These are phyloP conservation scores for Vigna radiata DNA, from an alignment of 306 rosid species.

Conservation along the genomic window DNA sequence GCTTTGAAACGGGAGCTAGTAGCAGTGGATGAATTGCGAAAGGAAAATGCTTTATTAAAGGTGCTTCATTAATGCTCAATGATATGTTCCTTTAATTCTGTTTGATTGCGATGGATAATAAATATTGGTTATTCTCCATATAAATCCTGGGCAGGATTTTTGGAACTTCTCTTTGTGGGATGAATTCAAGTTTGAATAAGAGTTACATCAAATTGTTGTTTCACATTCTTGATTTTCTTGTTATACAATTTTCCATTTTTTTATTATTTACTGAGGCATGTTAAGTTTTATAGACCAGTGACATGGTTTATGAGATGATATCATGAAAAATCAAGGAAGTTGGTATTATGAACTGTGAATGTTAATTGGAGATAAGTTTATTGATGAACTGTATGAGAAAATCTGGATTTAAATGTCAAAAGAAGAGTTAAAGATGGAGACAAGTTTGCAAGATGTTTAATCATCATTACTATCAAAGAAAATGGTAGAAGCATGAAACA, in stretches of 20 bases:
- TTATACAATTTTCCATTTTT: background rate
- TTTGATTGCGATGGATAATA: constrained; percentile 26
- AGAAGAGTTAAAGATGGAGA: background rate
- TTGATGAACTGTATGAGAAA: background rate
- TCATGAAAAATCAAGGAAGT: background rate
- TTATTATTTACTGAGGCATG: background rate
- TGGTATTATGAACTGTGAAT: background rate
- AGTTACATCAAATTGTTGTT: background rate
- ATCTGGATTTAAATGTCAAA: constrained; percentile 19
- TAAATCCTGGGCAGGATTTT: constrained; percentile 20
- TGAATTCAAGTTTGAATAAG: constrained; percentile 12
- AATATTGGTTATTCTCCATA: constrained; percentile 7
- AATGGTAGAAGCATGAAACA: background rate
- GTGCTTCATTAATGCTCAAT: constrained; percentile 50
- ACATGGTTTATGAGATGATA: constrained; percentile 10
- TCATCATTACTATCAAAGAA: background rate
- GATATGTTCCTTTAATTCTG: constrained; percentile 23
- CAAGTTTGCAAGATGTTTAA: background rate
- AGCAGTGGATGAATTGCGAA: constrained; percentile 71
- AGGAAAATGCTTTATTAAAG: constrained; percentile 77
- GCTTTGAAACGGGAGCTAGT: constrained; percentile 79
- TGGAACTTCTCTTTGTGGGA: constrained; percentile 8
- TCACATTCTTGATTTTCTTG: constrained; percentile 21
- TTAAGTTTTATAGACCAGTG: background rate
- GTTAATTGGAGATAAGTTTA: background rate